These are phyloP conservation scores for Leptosphaerulina australis DNA, from an alignment of 2,329 filamentous ascomycete species.

Conservation along the genomic window DNA sequence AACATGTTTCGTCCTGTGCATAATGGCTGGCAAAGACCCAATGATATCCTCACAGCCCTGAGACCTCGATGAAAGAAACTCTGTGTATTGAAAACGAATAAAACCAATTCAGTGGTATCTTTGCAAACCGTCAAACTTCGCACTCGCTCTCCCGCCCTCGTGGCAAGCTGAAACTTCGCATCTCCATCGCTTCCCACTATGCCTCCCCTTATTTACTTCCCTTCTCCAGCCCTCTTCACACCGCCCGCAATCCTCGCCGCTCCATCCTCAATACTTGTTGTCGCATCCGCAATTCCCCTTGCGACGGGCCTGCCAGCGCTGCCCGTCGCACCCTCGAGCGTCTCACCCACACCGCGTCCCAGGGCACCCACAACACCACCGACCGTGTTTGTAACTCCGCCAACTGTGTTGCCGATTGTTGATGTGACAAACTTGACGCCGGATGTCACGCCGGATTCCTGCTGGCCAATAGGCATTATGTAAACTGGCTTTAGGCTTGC, in stretches of 20 bases:
- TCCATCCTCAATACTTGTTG: constrained; percentile 54
- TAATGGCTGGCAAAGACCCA: no score
- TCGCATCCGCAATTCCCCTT: constrained; percentile 51
- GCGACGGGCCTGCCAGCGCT: constrained; percentile 52
- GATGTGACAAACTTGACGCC: constrained; percentile 62
- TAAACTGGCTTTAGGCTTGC: constrained; percentile 2
- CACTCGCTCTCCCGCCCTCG: background rate
- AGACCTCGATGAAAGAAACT: background rate
- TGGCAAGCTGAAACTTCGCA: background rate
- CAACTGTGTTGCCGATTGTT: constrained; percentile 61
- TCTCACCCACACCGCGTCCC: constrained; percentile 54
- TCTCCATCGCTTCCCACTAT: background rate
- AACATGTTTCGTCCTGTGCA: no score
- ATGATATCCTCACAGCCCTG: no score
- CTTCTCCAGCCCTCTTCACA: constrained; percentile 55
- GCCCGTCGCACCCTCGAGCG: constrained; percentile 54
- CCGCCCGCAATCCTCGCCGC: constrained; percentile 52
- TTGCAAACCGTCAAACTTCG: background rate
- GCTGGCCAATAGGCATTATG: constrained; percentile 46
- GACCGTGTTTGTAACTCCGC: constrained; percentile 60
- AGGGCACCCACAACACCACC: constrained; percentile 59
- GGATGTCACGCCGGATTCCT: constrained; percentile 56
- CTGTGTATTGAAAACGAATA: background rate
- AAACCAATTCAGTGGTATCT: constrained; percentile 5
- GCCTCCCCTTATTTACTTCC: constrained; percentile 42